Evolutionary conservation across 2,329 filamentous ascomycete genomes (phyloP), one percentile per base, ranked within the genome.

Genomic region (Penicillium hordei): DNA sequence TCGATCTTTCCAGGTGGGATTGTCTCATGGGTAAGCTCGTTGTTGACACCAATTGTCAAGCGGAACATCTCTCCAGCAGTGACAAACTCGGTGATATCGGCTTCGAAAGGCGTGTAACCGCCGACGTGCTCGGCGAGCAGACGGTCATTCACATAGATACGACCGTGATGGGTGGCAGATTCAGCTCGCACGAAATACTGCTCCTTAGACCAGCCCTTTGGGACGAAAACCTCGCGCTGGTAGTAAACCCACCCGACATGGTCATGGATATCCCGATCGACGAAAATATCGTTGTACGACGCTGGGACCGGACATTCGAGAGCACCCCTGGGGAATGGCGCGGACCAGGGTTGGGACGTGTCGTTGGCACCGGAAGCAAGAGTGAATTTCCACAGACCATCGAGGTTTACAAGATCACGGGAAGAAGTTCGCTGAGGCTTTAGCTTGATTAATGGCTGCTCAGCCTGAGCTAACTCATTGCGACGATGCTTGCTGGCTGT

Each of bases 231-330:
- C 1, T 66, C 46, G 3, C 67, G 59, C 50, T 72, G 70, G 49
- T 72, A 72, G 54, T 68, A 71, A 1, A 68, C 68, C 70, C 70
- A 72, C 19, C 70, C 70, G 5, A 72, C 64, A 19, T 72, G 69
- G 36, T 70, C 57, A 19, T 58, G 67, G n/a, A 72, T 62, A 4
- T 52, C 17, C 4, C 40, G 39, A 29, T 60, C 42, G 5, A 57
- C 31, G 31, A 63, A 63, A 12, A 63, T 62, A 25, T 63, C 61
- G 15, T 62, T 63, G 48, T 63, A 63, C 2, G 59, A 62, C 7
- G 61, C 57, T 19, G 61, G 61, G 61, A 33, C 31, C 12, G 31
- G 61, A 10, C 57, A 60, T 49, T 63, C 61, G 5, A 61, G 57
- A 19, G 17, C 5, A 19, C 48, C 54, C 1, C 38, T 61, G 21